These are phyloP conservation scores for Penicillium glabrum DNA, from an alignment of 2,329 filamentous ascomycete genomes.

Conservation along the genomic window DNA sequence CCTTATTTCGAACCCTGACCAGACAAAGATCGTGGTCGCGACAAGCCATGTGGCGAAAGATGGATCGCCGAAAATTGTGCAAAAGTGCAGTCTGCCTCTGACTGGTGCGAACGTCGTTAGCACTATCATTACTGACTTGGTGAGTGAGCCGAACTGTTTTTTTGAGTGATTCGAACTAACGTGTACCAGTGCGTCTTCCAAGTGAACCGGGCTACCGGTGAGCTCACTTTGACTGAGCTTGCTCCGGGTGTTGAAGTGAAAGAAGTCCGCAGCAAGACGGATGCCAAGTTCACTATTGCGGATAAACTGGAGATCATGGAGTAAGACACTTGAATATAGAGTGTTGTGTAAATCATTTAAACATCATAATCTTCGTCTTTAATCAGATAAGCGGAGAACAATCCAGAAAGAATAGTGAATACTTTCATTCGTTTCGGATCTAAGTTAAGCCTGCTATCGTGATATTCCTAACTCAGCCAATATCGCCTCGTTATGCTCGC, in stretches of 20 bases:
- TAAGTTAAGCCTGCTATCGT: not conserved
- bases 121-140: slow-evolving; percentile 72
- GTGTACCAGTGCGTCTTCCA: slow-evolving; percentile 67
- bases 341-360: not conserved
- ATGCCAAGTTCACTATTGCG: slow-evolving; percentile 65
- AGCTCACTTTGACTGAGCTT: slow-evolving; percentile 60
- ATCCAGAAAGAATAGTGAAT: too few relatives aligned
- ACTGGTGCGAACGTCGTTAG: slow-evolving; percentile 68
- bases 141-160: slow-evolving; percentile 40
- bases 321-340: slow-evolving; percentile 12
- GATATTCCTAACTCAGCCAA: slow-evolving; percentile 43
- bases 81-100: slow-evolving; percentile 63
- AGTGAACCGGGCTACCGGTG: slow-evolving; percentile 63
- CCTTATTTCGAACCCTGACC: slow-evolving; percentile 67
- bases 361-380: not conserved
- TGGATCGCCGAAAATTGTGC: slow-evolving; percentile 65
- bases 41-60: slow-evolving; percentile 71
- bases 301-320: slow-evolving; percentile 57
- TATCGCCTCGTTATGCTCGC: slow-evolving; percentile 53
- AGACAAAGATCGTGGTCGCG: slow-evolving; percentile 70
- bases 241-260: slow-evolving; percentile 69
- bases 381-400: too few relatives aligned
- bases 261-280: slow-evolving; percentile 68
- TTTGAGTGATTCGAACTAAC: not conserved
- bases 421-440: too few relatives aligned